phyloP scores from a whole-genome alignment of 352 stramenopile genomes.

The Phytophthora pluvialis region DNA sequence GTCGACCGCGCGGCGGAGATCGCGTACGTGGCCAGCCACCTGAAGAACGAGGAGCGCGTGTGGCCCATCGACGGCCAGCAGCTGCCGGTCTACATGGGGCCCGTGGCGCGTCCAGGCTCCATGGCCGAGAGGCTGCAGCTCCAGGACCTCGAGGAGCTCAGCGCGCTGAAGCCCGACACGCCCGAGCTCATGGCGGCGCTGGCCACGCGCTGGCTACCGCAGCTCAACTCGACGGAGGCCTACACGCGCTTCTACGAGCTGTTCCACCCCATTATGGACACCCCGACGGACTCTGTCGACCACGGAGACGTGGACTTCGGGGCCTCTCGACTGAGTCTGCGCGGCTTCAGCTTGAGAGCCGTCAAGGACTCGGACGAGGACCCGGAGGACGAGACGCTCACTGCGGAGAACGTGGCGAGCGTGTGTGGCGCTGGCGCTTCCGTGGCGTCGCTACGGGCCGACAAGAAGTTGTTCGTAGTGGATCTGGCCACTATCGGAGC shows the following conservation, averaged over 20 bases:
- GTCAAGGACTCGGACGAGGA: constrained; percentile 12
- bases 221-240: constrained; percentile 25
- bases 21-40: constrained; percentile 23
- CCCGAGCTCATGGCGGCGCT: constrained; percentile 29
- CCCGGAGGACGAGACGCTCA: constrained; percentile 35
- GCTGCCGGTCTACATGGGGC: constrained; percentile 43
- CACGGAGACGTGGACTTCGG: constrained; percentile 51
- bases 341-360: constrained; percentile 50
- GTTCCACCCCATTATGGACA: constrained; percentile 29
- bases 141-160: constrained; percentile 30
- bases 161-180: constrained; percentile 27
- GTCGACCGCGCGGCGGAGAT: constrained; percentile 24
- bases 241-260: constrained; percentile 43
- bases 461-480: constrained; percentile 44
- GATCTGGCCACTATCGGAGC: constrained; percentile 43
- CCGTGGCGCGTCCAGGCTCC: constrained; percentile 34
- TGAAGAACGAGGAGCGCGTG: constrained; percentile 39
- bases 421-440: constrained; percentile 39
- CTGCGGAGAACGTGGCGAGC: constrained; percentile 29
- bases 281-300: constrained; percentile 32
- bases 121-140: constrained; percentile 32
- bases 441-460: constrained; percentile 17
- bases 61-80: constrained; percentile 32
- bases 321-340: constrained; percentile 47
- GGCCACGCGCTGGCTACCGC: constrained; percentile 20